phyloP scores from a whole-genome alignment of 192 early-diverging fungal genomes.

The Coemansia aciculifera region DNA sequence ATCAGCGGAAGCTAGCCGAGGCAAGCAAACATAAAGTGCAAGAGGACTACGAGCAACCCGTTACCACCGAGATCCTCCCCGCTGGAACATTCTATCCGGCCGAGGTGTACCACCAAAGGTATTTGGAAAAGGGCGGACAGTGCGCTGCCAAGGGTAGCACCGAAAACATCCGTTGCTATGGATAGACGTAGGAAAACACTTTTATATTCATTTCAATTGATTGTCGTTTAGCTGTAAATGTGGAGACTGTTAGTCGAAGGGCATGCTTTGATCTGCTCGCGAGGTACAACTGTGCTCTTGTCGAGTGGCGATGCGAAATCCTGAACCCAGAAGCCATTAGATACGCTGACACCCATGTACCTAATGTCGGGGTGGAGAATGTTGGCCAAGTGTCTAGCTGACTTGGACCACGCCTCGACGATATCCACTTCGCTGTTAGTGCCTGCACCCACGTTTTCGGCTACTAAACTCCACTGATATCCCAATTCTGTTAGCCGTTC shows the following conservation, averaged over 20 bases:
- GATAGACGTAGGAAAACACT: constrained; percentile 7
- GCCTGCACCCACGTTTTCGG: constrained; percentile 51
- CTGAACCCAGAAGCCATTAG: constrained; percentile 50
- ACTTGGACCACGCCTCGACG: constrained; percentile 35
- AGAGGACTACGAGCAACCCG: constrained; percentile 57
- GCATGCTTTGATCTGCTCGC: constrained; percentile 24
- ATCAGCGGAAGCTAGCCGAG: constrained; percentile 76
- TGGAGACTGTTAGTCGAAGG: constrained; percentile 10
- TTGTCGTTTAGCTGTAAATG: constrained; percentile 14
- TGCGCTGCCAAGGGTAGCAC: constrained; percentile 54
- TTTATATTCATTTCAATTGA: neutral
- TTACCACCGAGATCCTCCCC: constrained; percentile 71
- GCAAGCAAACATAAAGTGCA: constrained; percentile 67
- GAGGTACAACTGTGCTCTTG: constrained; percentile 3
- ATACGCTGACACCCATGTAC: constrained; percentile 39
- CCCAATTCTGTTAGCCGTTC: constrained; percentile 34
- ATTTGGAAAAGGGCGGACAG: constrained; percentile 63
- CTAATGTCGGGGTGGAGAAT: constrained; percentile 38
- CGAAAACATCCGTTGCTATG: constrained; percentile 54
- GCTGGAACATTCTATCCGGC: constrained; percentile 76
- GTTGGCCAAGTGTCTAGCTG: constrained; percentile 38
- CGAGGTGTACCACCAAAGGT: constrained; percentile 81
- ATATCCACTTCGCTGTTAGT: constrained; percentile 27
- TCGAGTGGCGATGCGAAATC: constrained; percentile 40
- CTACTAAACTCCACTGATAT: constrained; percentile 23